These are phyloP conservation scores for Colletotrichum shisoi DNA, from an alignment of 2,329 filamentous ascomycete species.

Conservation along the genomic window DNA sequence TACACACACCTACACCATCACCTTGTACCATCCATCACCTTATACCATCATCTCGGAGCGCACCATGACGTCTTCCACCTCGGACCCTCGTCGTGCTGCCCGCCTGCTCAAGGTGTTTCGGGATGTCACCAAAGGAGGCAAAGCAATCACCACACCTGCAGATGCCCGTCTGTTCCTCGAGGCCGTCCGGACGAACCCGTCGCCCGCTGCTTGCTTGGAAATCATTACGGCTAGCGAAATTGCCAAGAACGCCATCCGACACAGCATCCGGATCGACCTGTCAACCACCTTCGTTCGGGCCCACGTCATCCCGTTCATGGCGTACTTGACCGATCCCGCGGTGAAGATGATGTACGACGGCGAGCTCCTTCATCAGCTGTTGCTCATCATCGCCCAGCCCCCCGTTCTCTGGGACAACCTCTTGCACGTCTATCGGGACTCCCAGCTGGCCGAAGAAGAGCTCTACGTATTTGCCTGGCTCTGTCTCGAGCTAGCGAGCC, in stretches of 20 bases:
- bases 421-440: slow-evolving; percentile 50
- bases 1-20: too few relatives aligned
- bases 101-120: slow-evolving; percentile 38
- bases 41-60: background rate
- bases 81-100: slow-evolving; percentile 13
- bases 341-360: slow-evolving; percentile 61
- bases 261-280: slow-evolving; percentile 43
- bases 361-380: slow-evolving; percentile 56
- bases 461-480: slow-evolving; percentile 58
- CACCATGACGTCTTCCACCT: slow-evolving; percentile 2
- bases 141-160: slow-evolving; percentile 18
- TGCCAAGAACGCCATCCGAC: slow-evolving; percentile 42
- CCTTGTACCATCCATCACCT: too few relatives aligned
- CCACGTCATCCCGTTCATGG: slow-evolving; percentile 49
- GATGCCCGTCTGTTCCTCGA: slow-evolving; percentile 45
- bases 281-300: slow-evolving; percentile 45
- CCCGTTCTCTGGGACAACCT: slow-evolving; percentile 59
- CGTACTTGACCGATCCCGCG: slow-evolving; percentile 51
- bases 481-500: slow-evolving; percentile 56
- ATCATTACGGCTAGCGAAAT: slow-evolving; percentile 41
- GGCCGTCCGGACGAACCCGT: slow-evolving; percentile 39
- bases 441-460: slow-evolving; percentile 43
- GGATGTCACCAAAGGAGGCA: slow-evolving; percentile 35
- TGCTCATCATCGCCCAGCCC: slow-evolving; percentile 59
- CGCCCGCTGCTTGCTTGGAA: slow-evolving; percentile 44